A percentile compares a stretch with the other conserved stretches of the same genome.
These are phyloP conservation scores for Trametes polyzona DNA, from an alignment of 1,284 basidiomycete species.

Conservation along the genomic window DNA sequence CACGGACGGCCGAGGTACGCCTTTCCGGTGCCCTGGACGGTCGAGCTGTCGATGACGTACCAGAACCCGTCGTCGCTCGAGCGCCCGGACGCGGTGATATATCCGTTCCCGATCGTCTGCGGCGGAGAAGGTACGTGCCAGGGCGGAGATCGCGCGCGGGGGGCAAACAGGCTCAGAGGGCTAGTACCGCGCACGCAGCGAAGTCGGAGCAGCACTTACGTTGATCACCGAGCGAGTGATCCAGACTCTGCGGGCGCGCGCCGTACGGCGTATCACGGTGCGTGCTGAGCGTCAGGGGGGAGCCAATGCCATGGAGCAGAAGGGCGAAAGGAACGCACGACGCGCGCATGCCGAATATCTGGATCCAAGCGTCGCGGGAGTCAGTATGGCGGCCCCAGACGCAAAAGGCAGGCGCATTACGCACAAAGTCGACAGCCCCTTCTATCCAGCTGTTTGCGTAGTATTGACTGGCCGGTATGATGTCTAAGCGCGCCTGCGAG, in stretches of 20 bases:
- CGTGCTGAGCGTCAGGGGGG: neutral
- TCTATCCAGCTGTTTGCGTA: slow-evolving; percentile 38
- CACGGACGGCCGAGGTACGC: slow-evolving; percentile 55
- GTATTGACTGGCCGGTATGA: slow-evolving; percentile 31
- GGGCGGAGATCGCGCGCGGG: neutral
- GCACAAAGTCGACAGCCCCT: slow-evolving; percentile 60
- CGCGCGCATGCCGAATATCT: slow-evolving; percentile 33
- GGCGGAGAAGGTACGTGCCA: neutral
- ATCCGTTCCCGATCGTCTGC: slow-evolving; percentile 44
- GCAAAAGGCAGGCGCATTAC: slow-evolving; percentile 4
- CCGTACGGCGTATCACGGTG: too few relatives aligned
- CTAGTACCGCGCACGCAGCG: neutral
- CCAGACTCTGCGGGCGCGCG: slow-evolving; percentile 26
- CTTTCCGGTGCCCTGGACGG: slow-evolving; percentile 50
- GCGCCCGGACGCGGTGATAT: slow-evolving; percentile 56
- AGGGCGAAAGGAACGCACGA: slow-evolving; percentile 24
- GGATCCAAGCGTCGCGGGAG: slow-evolving; percentile 36
- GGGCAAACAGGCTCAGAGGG: neutral
- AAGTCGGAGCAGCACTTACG: slow-evolving; percentile 20
- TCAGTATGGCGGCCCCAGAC: neutral
- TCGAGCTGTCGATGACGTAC: slow-evolving; percentile 54
- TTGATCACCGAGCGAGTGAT: slow-evolving; percentile 34
- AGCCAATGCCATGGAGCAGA: neutral
- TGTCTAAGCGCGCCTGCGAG: too few relatives aligned
- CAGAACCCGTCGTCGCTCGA: slow-evolving; percentile 45